Conservation (phyloP, 306 rosid species). For the Corylus americana region DNA sequence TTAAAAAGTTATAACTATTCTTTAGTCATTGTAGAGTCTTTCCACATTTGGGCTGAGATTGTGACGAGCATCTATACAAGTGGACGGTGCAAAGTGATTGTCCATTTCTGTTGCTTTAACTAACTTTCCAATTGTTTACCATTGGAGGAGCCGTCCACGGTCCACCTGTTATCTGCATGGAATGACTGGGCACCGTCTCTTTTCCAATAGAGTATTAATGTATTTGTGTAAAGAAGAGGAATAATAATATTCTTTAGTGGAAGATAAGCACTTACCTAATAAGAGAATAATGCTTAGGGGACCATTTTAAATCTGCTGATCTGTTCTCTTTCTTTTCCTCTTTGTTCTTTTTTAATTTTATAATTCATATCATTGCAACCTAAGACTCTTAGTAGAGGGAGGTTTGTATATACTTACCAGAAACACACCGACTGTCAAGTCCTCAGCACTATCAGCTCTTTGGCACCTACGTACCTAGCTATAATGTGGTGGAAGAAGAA, state of each 20-base stretch:
- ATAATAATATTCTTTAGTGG: conserved; percentile 35
- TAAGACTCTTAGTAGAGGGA: conserved; percentile 10
- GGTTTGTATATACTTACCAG: conserved; percentile 24
- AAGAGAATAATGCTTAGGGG: conserved; percentile 38
- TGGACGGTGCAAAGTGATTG: conserved; percentile 38
- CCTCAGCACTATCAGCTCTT: not conserved
- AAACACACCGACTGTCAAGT: not conserved
- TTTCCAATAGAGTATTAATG: conserved; percentile 14
- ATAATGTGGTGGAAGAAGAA: conserved; percentile 56
- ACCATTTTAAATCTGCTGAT: conserved; percentile 41
- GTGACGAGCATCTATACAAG: too few relatives aligned
- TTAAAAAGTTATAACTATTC: too few relatives aligned
- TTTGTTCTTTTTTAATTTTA: conserved; percentile 8
- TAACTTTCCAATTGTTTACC: conserved; percentile 29
- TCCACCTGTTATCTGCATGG: conserved; percentile 21
- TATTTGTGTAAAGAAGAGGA: conserved; percentile 8
- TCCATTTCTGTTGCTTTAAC: conserved; percentile 36
- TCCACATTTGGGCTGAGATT: too few relatives aligned
- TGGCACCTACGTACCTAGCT: conserved; percentile 3
- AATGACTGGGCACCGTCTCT: conserved; percentile 4
- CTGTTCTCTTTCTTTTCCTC: conserved; percentile 42
- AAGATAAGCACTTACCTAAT: conserved; percentile 34
- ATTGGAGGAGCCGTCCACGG: conserved; percentile 1
- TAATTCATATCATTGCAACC: conserved; percentile 13
- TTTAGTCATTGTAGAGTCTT: too few relatives aligned